Conservation (phyloP, 2,329 filamentous ascomycete genomes). For the Exophiala sp. region DNA sequence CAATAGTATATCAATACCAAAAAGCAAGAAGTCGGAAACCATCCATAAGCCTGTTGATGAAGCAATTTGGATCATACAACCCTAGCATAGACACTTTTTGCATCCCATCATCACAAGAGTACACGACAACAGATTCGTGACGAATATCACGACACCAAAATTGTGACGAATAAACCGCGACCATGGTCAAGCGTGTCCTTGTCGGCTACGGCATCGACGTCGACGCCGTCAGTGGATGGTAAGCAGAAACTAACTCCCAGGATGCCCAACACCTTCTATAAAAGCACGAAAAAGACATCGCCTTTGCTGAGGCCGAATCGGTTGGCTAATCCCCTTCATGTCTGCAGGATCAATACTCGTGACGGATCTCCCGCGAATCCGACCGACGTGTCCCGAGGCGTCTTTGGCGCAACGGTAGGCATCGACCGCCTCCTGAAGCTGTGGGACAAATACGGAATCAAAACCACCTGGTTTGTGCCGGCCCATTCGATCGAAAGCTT, state of each 20-base stretch:
- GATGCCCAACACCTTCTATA: too few species aligned
- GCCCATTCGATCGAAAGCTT: conserved; percentile 55
- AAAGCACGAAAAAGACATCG: not conserved
- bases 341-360: conserved; percentile 14
- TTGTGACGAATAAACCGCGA: not conserved
- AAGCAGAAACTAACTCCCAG: not conserved
- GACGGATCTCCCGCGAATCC: conserved; percentile 37
- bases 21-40: too few species aligned
- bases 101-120: too few species aligned
- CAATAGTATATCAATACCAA: too few species aligned
- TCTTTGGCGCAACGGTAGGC: conserved; percentile 62
- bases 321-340: too few species aligned
- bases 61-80: too few species aligned
- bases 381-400: conserved; percentile 65
- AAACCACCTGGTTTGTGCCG: conserved; percentile 48
- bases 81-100: too few species aligned
- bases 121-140: too few species aligned
- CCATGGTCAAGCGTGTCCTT: conserved; percentile 43
- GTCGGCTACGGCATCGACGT: conserved; percentile 64
- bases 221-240: conserved; percentile 67
- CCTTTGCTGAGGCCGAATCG: too few species aligned
- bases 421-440: conserved; percentile 62
- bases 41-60: too few species aligned
- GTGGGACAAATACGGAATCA: conserved; percentile 40
- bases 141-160: too few species aligned